phyloP scores from a whole-genome alignment of 139 green algal genomes.

The Chlorella vulgaris region DNA sequence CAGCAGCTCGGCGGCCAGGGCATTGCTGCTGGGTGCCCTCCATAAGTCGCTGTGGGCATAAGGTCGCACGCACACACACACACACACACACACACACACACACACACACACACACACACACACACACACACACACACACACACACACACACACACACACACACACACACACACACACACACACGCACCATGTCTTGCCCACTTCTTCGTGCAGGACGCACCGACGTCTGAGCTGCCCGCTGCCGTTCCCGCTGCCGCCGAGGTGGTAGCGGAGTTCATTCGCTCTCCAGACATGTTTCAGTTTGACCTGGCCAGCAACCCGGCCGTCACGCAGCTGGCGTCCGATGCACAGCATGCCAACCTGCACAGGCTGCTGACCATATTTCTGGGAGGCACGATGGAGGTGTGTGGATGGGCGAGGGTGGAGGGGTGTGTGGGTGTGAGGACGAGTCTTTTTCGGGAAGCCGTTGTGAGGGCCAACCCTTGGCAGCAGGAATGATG shows the following conservation, averaged over 20 bases:
- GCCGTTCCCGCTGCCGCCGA: conserved; percentile 1
- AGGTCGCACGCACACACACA: too few relatives aligned
- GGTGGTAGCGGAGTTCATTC: conserved; percentile 42
- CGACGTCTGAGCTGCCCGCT: conserved; percentile 23
- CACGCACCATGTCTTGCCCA: too few relatives aligned
- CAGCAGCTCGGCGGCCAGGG: too few relatives aligned
- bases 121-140: too few relatives aligned
- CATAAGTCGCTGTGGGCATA: too few relatives aligned
- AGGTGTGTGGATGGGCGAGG: neutral
- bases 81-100: too few relatives aligned
- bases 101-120: too few relatives aligned
- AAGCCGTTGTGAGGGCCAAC: too few relatives aligned
- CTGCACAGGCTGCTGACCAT: conserved; percentile 41
- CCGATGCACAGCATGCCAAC: neutral
- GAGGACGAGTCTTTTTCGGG: neutral
- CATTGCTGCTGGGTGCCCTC: too few relatives aligned
- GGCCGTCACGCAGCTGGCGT: conserved; percentile 29
- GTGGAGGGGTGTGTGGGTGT: neutral
- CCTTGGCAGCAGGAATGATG: too few relatives aligned
- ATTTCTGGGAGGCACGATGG: conserved; percentile 30
- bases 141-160: too few relatives aligned
- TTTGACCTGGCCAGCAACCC: conserved; percentile 47
- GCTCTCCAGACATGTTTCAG: conserved; percentile 36
- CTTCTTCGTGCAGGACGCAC: conserved; percentile 4
- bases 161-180: too few relatives aligned